Conservation (phyloP, 768 basidiomycete species). For the Auricularia auricula-judae region DNA sequence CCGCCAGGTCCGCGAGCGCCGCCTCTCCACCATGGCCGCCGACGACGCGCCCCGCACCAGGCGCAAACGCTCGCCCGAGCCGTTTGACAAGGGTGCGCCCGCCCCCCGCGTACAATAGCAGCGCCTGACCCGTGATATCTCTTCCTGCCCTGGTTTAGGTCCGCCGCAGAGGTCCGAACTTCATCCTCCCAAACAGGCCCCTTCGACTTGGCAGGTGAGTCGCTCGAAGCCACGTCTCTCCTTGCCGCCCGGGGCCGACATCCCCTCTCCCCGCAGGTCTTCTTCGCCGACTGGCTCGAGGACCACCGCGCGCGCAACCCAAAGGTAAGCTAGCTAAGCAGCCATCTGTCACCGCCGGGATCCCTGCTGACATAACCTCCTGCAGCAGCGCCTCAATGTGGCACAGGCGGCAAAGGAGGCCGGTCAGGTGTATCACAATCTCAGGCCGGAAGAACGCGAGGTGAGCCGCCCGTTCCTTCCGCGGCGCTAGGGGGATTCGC, state of each 20-base stretch:
- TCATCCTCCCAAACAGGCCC: slow-evolving; percentile 82
- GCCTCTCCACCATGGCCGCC: background rate
- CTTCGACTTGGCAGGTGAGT: slow-evolving; percentile 74
- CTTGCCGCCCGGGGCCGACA: background rate
- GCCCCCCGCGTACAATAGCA: too few species aligned
- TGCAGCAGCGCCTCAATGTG: slow-evolving; percentile 70
- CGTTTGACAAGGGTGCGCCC: background rate
- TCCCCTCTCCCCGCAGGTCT: slow-evolving; percentile 31
- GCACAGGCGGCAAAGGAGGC: slow-evolving; percentile 94
- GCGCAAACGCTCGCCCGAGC: background rate
- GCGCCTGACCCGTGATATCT: background rate
- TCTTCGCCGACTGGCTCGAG: slow-evolving; percentile 93
- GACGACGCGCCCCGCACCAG: background rate
- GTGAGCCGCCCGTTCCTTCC: slow-evolving; percentile 28
- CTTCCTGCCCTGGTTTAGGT: slow-evolving; percentile 13
- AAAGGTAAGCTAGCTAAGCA: background rate
- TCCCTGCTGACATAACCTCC: slow-evolving; percentile 9
- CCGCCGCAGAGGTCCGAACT: slow-evolving; percentile 66
- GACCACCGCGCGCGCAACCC: slow-evolving; percentile 23
- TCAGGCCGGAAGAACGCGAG: slow-evolving; percentile 76
- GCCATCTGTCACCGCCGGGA: background rate
- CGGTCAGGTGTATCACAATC: slow-evolving; percentile 75
- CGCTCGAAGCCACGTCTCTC: background rate
- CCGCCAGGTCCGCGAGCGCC: background rate
- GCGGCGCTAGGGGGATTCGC: background rate